Conservation (phyloP, 305 asterid species). For the Andrographis paniculata region DNA sequence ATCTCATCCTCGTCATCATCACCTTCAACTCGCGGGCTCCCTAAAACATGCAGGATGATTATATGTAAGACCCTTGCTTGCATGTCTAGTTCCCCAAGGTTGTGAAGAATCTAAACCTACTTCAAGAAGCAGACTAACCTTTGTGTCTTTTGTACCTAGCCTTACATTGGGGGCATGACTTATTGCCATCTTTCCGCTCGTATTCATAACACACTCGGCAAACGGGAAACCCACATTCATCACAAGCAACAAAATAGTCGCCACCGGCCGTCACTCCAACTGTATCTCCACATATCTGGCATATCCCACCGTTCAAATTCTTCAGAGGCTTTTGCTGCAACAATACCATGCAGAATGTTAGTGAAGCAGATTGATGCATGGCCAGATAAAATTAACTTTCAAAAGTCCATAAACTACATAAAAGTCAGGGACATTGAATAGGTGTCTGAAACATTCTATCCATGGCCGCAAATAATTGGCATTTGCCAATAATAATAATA, state of each 20-base stretch:
- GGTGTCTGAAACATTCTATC: background rate
- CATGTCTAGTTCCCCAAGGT: too few relatives aligned
- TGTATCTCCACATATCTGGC: constrained; percentile 72
- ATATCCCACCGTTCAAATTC: constrained; percentile 46
- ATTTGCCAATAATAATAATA: too few relatives aligned
- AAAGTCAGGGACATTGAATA: background rate
- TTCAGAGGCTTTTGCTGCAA: constrained; percentile 49
- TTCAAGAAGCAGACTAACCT: constrained; percentile 29
- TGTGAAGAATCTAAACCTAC: constrained; percentile 4
- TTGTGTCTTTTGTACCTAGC: constrained; percentile 67
- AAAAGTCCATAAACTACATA: background rate
- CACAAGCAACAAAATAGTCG: constrained; percentile 61
- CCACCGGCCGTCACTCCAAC: constrained; percentile 45
- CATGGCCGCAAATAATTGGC: too few relatives aligned
- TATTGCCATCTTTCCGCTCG: constrained; percentile 71
- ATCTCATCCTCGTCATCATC: constrained; percentile 79
- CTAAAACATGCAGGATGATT: constrained; percentile 22
- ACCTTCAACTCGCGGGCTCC: constrained; percentile 77
- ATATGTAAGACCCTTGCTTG: too few relatives aligned
- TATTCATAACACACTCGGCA: constrained; percentile 73
- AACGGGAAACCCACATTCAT: constrained; percentile 74
- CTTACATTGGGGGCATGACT: constrained; percentile 68
- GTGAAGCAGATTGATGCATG: constrained; percentile 10
- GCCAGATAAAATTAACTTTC: background rate
- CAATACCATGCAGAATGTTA: background rate